These are phyloP conservation scores for Escovopsis sp. DNA, from an alignment of 2,329 filamentous ascomycete genomes.

Conservation along the genomic window DNA sequence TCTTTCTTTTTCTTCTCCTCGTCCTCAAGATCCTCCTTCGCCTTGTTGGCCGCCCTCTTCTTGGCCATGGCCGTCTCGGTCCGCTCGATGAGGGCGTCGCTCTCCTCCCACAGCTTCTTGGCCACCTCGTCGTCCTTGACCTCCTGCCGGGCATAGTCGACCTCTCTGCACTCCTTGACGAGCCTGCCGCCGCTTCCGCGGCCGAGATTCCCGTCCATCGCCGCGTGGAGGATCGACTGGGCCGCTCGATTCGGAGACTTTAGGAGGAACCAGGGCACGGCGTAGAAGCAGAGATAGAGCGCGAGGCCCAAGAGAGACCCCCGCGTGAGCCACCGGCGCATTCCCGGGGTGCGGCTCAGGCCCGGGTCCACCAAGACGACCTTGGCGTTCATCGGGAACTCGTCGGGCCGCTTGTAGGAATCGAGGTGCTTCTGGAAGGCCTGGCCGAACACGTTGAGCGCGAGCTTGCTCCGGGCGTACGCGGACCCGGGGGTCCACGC, in stretches of 20 bases:
- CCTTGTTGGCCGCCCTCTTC: slow-evolving; percentile 29
- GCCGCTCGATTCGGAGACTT: slow-evolving; percentile 75
- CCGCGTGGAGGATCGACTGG: slow-evolving; percentile 72
- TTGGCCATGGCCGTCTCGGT: slow-evolving; percentile 65
- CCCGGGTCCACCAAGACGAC: slow-evolving; percentile 85
- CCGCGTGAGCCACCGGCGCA: slow-evolving; percentile 70
- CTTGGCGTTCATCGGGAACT: slow-evolving; percentile 64
- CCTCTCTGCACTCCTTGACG: slow-evolving; percentile 77
- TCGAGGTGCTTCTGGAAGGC: slow-evolving; percentile 89
- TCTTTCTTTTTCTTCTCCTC: slow-evolving; percentile 27
- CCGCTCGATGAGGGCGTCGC: slow-evolving; percentile 67
- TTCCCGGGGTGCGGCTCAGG: slow-evolving; percentile 70
- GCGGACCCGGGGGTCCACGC: slow-evolving; percentile 41
- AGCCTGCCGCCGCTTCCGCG: slow-evolving; percentile 52
- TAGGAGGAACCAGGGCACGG: slow-evolving; percentile 72
- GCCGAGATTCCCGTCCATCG: slow-evolving; percentile 63
- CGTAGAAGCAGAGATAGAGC: slow-evolving; percentile 63
- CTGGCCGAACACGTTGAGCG: slow-evolving; percentile 75
- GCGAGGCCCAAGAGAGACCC: slow-evolving; percentile 70
- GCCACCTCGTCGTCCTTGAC: slow-evolving; percentile 65
- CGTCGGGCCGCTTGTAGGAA: slow-evolving; percentile 69
- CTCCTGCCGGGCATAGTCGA: slow-evolving; percentile 57
- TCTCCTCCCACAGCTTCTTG: slow-evolving; percentile 80
- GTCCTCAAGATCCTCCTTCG: slow-evolving; percentile 20
- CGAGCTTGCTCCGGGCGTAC: slow-evolving; percentile 57